Base-by-base conservation (phyloP, 768 basidiomycete species). In the Tulasnella calospora region DNA sequence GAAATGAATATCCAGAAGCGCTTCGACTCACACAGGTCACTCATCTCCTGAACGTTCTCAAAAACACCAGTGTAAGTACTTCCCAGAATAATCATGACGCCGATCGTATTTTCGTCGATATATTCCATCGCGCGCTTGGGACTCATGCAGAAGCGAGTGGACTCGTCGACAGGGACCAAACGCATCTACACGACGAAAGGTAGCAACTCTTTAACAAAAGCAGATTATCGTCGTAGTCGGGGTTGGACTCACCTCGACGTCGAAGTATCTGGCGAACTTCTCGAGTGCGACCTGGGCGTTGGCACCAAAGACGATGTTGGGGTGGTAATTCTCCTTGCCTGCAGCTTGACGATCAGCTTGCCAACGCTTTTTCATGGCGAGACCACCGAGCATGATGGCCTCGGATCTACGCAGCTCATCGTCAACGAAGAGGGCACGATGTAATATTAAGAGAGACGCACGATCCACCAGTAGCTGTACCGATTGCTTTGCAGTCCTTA, bases 21-120 rank as follows among this genome's bases (percentile, higher is more conserved):
- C 6, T 2, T 33, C 40, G 35, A 55, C 81, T 30, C 71, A 81
- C 81, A 80, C 13, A 93, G 87, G 57, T 91, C 90, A 0, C 92
- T 86, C 90, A 98, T 93, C 83, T 92, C 93, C 83, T 93, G 89
- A 41, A 98, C 95, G 17, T 92, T 90, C 81, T 97, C 96, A 81
- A 87, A 90, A 81, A 86, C 86, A n/a, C 87, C 89, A 8, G 89
- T 89, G 80, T 87, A 88, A 35, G 87, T 88, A 44, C 84, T 83
- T 80, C 84, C 83, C 35, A 83, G 82, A 57, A 81, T 77, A 78
- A 89, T 89, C 80, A 90, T 92, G 74, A 92, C 85, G 44, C 91
- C 91, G 79, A 92, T 92, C 0, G 90, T 90, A 80, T 92, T 92
- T 85, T 92, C 91, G 81, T 92, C 92, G 21, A 92, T 87, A 73